A percentile compares a stretch with the other conserved stretches of the same genome.
These are phyloP conservation scores for Cutaneotrichosporon sp. DNA, from an alignment of 1,284 basidiomycete genomes.

Conservation along the genomic window DNA sequence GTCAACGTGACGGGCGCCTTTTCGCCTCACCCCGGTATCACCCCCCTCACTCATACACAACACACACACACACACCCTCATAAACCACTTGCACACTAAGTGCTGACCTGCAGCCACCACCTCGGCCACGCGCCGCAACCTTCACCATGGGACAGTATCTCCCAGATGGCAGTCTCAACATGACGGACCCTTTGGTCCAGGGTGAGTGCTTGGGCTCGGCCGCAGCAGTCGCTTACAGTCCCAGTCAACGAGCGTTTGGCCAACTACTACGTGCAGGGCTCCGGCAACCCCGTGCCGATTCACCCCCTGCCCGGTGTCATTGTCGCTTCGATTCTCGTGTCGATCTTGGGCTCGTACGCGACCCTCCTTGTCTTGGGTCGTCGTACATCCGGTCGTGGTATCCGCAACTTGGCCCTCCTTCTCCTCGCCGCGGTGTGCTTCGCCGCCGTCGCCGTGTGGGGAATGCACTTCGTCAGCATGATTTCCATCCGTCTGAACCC, in stretches of 20 bases:
- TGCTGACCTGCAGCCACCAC: not conserved
- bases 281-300: conserved; percentile 43
- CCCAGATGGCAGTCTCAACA: conserved; percentile 1
- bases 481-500: conserved; percentile 45
- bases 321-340: conserved; percentile 51
- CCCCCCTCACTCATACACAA: no score
- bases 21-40: no score
- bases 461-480: conserved; percentile 53
- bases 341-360: conserved; percentile 51
- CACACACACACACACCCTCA: no score
- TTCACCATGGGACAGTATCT: not conserved
- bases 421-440: conserved; percentile 68
- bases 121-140: not conserved
- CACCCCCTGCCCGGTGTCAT: conserved; percentile 48
- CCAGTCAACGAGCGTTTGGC: conserved; percentile 39
- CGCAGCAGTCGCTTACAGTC: not conserved
- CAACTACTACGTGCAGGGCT: conserved; percentile 35
- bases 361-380: conserved; percentile 51
- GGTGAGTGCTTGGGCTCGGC: not conserved
- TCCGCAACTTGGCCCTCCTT: conserved; percentile 48
- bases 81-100: no score
- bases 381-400: conserved; percentile 48
- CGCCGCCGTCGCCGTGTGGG: conserved; percentile 70
- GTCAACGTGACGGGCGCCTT: no score
- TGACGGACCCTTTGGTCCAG: not conserved